Base-by-base conservation (phyloP, 768 basidiomycete species). In the Atractiella rhizophila region DNA sequence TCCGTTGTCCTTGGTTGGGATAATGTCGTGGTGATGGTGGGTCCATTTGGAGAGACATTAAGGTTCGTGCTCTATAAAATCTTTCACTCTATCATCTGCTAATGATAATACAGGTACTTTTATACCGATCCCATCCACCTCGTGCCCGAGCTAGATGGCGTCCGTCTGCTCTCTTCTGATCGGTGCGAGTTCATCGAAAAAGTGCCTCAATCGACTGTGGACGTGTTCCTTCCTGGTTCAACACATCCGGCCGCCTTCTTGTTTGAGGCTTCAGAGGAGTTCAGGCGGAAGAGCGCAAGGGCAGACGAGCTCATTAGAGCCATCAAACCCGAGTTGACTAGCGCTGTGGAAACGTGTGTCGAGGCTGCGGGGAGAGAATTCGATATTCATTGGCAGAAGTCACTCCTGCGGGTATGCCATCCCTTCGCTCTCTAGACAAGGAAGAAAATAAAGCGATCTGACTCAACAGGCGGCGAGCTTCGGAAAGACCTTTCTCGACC, bases 321-420 rank as follows among this genome's bases (percentile, higher is more conserved):
- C 50, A 83, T 96, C 42, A 70, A 76, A 19, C 73, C 75, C 2
- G 88, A 91, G 35, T 66, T 94, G 43, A 74, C 73, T 4, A 65
- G 68, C 28, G 85, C 85, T 1, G 82, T 88, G 3, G 76, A 86
- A 54, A 76, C 79, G 37, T 85, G 85, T 48, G 74, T 94, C 28
- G 82, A 88, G 46, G 86, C 86, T 27, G 88, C 88, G 4, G 82
- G 79, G 11, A 67, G 73, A 39, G 86, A 94, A 60, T 80, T 77
- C 71, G 82, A 88, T 40, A 73, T 76, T 4, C 63, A 70, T 51
- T 88, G 81, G 81, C 86, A 91, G 54, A 71, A 76, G 37, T 69
- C 69, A 28, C 66, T 96, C 35, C 64, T 96, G 16, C 79, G 73
- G 55, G 85, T 83, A 34, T 43, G 54, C 31, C 24, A 2, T 11